A percentile compares a stretch with the other conserved stretches of the same genome.
Conservation (phyloP, 2,329 filamentous ascomycete genomes). For the Acrocalymma vagum region DNA sequence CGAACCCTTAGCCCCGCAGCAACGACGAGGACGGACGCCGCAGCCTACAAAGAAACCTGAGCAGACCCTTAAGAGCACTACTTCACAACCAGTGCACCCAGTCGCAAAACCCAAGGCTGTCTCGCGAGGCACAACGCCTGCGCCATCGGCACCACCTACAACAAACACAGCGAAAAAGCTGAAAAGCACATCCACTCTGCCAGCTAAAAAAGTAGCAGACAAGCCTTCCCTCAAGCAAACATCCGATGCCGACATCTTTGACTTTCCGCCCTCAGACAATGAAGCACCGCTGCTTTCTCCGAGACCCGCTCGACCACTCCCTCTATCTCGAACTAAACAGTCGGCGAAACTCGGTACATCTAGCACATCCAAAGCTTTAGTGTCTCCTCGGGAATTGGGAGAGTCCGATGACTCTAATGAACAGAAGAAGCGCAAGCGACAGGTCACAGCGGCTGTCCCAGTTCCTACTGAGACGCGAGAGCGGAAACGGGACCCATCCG, state of each 20-base stretch:
- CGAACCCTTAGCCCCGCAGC: neutral
- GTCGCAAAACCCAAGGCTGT: constrained; percentile 18
- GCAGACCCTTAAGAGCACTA: constrained; percentile 3
- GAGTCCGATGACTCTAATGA: constrained; percentile 40
- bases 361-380: neutral
- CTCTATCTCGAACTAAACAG: constrained; percentile 17
- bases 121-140: constrained; percentile 24
- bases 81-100: constrained; percentile 6
- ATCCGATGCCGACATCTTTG: constrained; percentile 27
- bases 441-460: constrained; percentile 16
- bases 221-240: constrained; percentile 9
- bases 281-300: constrained; percentile 24
- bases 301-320: constrained; percentile 22
- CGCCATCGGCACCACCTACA: neutral
- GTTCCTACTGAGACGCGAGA: constrained; percentile 1
- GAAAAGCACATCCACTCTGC: constrained; percentile 8
- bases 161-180: constrained; percentile 6
- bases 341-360: constrained; percentile 1
- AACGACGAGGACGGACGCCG: constrained; percentile 18
- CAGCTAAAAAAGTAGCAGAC: constrained; percentile 13
- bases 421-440: constrained; percentile 42
- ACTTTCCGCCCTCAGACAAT: constrained; percentile 37
- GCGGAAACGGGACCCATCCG: constrained; percentile 12
- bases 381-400: constrained; percentile 13
- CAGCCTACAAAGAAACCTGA: constrained; percentile 13